Evolutionary conservation across 148 eudicot species (phyloP).

Genomic region (Diospyros kaki): DNA sequence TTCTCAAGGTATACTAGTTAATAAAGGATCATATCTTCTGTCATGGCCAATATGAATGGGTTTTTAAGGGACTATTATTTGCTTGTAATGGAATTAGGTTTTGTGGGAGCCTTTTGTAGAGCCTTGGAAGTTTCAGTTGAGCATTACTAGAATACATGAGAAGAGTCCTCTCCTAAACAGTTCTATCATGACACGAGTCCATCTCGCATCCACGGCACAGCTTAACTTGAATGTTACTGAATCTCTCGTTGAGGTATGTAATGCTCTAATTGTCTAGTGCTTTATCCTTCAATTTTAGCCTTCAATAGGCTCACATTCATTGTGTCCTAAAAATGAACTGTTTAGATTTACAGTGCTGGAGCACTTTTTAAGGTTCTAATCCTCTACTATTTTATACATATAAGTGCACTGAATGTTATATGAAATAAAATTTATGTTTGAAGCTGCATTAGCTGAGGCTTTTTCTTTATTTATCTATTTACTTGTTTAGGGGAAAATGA

Average conservation of each 20-base stretch:
- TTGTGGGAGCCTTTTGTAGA: constrained; percentile 97
- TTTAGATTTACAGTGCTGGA: neutral
- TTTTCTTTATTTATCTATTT: too few relatives aligned
- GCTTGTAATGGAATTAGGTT: constrained; percentile 43
- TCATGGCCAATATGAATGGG: constrained; percentile 2
- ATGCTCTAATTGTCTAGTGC: neutral
- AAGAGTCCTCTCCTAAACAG: constrained; percentile 54
- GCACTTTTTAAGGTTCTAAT: too few relatives aligned
- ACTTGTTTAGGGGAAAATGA: too few relatives aligned
- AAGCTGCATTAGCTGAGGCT: too few relatives aligned
- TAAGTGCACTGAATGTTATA: neutral
- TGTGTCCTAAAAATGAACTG: neutral
- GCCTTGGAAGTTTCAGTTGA: constrained; percentile 75
- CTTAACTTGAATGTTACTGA: constrained; percentile 81
- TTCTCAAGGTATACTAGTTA: constrained; percentile 65
- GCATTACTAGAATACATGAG: constrained; percentile 39
- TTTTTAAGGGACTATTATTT: constrained; percentile 8
- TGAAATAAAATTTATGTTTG: too few relatives aligned
- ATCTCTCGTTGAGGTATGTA: constrained; percentile 73
- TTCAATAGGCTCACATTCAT: neutral
- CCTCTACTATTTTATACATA: too few relatives aligned
- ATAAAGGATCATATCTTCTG: neutral
- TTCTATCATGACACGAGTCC: constrained; percentile 44
- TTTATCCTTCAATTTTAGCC: neutral
- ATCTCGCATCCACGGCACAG: constrained; percentile 50